A percentile compares a stretch with the other conserved stretches of the same genome.
These are phyloP conservation scores for Kwoniella sp. DNA, from an alignment of 768 basidiomycete species.

Conservation along the genomic window DNA sequence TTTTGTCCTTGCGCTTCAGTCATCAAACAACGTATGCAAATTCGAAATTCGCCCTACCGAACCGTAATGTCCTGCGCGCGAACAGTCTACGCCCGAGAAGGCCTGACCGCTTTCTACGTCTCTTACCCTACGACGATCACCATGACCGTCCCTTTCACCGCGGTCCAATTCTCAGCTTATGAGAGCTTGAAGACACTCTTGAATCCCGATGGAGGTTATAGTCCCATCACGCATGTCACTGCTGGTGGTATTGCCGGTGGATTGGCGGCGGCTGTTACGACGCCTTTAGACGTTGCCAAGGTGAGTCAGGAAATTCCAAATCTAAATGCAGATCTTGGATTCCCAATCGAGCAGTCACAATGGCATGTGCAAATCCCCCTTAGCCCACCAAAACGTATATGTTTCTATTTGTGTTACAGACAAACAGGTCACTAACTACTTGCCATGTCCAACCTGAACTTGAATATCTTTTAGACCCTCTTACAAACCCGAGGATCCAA, in stretches of 20 bases:
- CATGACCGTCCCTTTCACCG: constrained; percentile 97
- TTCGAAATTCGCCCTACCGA: constrained; percentile 88
- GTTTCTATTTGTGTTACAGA: too few relatives aligned
- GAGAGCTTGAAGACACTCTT: constrained; percentile 83
- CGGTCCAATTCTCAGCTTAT: constrained; percentile 95
- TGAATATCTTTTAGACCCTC: constrained; percentile 63
- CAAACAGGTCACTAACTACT: too few relatives aligned
- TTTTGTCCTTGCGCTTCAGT: constrained; percentile 60
- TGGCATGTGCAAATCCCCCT: too few relatives aligned
- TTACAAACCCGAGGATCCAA: constrained; percentile 92
- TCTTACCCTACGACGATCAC: constrained; percentile 97
- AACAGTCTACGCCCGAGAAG: constrained; percentile 81
- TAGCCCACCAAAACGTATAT: too few relatives aligned
- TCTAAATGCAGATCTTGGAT: too few relatives aligned
- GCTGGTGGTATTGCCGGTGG: constrained; percentile 92
- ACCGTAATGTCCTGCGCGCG: constrained; percentile 83
- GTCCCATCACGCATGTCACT: constrained; percentile 86
- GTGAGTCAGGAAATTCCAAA: constrained; percentile 36
- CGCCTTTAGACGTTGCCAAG: constrained; percentile 95
- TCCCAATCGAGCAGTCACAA: background rate
- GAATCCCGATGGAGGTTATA: constrained; percentile 84
- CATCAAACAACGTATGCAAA: constrained; percentile 99
- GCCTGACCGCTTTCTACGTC: constrained; percentile 88
- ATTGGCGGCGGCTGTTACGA: constrained; percentile 92
- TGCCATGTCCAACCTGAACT: background rate